Evolutionary conservation across 805 yeast genomes (phyloP).

Genomic region (Candida insectorum): DNA sequence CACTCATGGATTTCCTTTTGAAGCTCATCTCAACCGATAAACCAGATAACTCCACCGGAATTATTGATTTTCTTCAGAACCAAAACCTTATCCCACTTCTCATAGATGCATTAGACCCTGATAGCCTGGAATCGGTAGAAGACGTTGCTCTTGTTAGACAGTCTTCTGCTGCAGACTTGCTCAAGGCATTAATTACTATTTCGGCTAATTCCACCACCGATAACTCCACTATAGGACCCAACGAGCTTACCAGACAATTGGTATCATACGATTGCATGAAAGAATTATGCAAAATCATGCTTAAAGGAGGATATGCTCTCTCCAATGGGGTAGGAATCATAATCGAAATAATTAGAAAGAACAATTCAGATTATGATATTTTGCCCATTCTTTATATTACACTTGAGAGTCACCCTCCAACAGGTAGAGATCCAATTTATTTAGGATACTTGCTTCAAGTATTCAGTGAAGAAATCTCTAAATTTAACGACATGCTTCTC

Average conservation of each 20-base stretch:
- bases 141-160: slow-evolving; percentile 28
- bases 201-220: slow-evolving; percentile 46
- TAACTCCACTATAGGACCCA: slow-evolving; percentile 45
- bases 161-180: slow-evolving; percentile 42
- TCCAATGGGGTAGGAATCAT: slow-evolving; percentile 49
- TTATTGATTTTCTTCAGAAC: slow-evolving; percentile 41
- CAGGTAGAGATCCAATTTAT: slow-evolving; percentile 46
- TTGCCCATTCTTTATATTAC: slow-evolving; percentile 44
- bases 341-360: slow-evolving; percentile 43
- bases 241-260: slow-evolving; percentile 43
- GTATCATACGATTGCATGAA: slow-evolving; percentile 37
- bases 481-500: slow-evolving; percentile 35
- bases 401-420: slow-evolving; percentile 44
- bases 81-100: slow-evolving; percentile 36
- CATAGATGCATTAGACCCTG: slow-evolving; percentile 29
- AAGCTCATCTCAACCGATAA: slow-evolving; percentile 45
- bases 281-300: slow-evolving; percentile 36
- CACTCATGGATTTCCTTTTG: slow-evolving; percentile 43
- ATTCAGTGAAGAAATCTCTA: slow-evolving; percentile 34
- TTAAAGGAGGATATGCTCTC: slow-evolving; percentile 44
- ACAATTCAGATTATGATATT: slow-evolving; percentile 45
- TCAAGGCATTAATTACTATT: slow-evolving; percentile 44
- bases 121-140: slow-evolving; percentile 9
- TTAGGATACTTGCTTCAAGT: slow-evolving; percentile 41
- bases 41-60: slow-evolving; percentile 45